phyloP scores from a whole-genome alignment of 306 rosid genomes.

The Cucumis cinereus region DNA sequence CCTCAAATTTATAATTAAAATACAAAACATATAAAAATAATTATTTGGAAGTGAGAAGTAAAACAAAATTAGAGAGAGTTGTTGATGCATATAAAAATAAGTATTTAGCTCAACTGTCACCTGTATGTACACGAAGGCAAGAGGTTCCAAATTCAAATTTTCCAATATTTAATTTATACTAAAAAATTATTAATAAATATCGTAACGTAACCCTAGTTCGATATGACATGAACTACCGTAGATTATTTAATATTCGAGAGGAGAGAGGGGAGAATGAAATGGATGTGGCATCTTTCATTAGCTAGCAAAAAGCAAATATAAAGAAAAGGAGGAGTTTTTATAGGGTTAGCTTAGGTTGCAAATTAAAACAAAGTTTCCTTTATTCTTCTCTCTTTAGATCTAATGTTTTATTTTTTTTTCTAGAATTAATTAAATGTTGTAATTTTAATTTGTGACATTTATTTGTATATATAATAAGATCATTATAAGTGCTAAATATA shows the following conservation, averaged over 20 bases:
- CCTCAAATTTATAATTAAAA: too few species aligned
- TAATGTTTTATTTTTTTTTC: neutral
- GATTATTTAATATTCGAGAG: neutral
- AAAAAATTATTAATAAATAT: too few species aligned
- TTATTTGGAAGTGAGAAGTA: too few species aligned
- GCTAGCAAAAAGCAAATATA: slow-evolving; percentile 8
- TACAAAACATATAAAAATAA: too few species aligned
- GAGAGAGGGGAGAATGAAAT: slow-evolving; percentile 40
- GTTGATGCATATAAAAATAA: too few species aligned
- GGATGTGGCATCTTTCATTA: slow-evolving; percentile 41
- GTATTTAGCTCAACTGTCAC: too few species aligned
- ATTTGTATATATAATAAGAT: neutral
- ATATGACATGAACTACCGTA: too few species aligned
- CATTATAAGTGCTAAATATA: neutral
- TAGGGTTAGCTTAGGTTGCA: slow-evolving; percentile 48
- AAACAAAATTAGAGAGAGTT: too few species aligned
- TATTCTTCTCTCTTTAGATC: neutral
- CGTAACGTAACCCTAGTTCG: too few species aligned
- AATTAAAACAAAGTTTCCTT: slow-evolving; percentile 17
- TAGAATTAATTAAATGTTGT: neutral
- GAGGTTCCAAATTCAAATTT: too few species aligned
- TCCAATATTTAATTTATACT: too few species aligned
- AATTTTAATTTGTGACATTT: neutral
- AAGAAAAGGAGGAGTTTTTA: slow-evolving; percentile 7
- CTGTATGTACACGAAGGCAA: too few species aligned